Base-by-base conservation (phyloP, 352 stramenopile species). In the Globisporangium cederbergense region DNA sequence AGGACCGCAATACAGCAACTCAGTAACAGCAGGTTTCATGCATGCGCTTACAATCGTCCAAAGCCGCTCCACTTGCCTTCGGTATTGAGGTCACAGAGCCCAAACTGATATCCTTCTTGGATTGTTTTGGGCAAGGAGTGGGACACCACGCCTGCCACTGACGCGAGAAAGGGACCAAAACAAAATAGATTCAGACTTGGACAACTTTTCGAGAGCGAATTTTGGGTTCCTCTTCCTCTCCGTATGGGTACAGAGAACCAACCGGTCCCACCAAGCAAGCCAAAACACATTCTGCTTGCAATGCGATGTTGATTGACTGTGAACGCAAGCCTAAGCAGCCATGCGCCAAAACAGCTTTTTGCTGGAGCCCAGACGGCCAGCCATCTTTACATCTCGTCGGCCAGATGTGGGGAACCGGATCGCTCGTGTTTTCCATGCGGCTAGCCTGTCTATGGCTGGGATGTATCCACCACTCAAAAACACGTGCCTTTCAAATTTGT, bases 161-260 rank as follows among this genome's bases (percentile, higher is more conserved):
- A 14, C 7, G 14, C 40, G 13, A 28, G 30, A 46, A 30, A 34
- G 32, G 22, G 32, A 47, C 38, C 18, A 60, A 60, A 60, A 45
- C 20, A 59, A 59, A 42, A 59, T 42, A 59, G 54, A 60, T 60
- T 60, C 54, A 60, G 54, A 22, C 49, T 60, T 60, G 54, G 54
- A 32, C 54, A 49, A 8, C 53, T 16, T 8, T 28, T 28, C 25
- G 25, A 28, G 25, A 28, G 40, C 40, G 40, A 59, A 59, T 60
- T 60, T 60, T 60, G 54, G 54, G 54, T 13, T 60, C 38, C 38
- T 45, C 53, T 20, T 59, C 38, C 13, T 20, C 20, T 11, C 25
- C n/a, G 54, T n/a, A 60, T 49, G 43, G 38, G 54, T 43, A 59
- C 53, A 46, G 11, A 59, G 34, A 43, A 45, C 25, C 25, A 43